These are phyloP conservation scores for Digitaria exilis DNA, from an alignment of 202 grass and related monocot species.

Conservation along the genomic window DNA sequence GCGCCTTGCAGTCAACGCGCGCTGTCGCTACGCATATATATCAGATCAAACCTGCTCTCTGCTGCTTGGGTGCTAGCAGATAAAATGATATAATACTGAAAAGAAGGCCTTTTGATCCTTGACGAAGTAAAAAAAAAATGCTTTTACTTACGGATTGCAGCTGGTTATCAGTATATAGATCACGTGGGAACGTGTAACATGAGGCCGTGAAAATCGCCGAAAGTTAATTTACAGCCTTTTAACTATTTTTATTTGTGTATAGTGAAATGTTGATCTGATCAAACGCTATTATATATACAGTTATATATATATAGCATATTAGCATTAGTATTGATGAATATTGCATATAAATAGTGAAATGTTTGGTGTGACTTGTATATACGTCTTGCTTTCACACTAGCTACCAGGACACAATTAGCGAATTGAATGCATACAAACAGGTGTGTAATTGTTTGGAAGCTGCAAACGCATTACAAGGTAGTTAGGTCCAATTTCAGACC, in stretches of 20 bases:
- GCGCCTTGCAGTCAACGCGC: slow-evolving; percentile 10
- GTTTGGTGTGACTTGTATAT: neutral
- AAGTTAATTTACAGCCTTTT: neutral
- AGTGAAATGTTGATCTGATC: neutral
- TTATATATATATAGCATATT: neutral
- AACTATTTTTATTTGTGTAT: neutral
- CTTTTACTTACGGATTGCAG: neutral
- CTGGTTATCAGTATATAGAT: neutral
- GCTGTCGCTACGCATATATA: neutral
- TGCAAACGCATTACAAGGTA: neutral
- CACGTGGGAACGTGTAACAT: neutral
- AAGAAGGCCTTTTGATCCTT: neutral
- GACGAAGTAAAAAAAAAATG: neutral
- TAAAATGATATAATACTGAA: neutral
- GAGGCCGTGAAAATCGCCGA: neutral
- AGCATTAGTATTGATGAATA: neutral
- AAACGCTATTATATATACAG: neutral
- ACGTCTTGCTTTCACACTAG: neutral
- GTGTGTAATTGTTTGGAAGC: neutral
- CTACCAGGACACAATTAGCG: neutral
- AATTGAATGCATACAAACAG: neutral
- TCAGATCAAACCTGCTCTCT: neutral
- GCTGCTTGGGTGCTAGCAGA: neutral
- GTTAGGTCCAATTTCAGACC: neutral
- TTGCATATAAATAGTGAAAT: neutral